Base-by-base conservation (phyloP, 2,329 filamentous ascomycete species). In the Arthrobotrys sinensis region DNA sequence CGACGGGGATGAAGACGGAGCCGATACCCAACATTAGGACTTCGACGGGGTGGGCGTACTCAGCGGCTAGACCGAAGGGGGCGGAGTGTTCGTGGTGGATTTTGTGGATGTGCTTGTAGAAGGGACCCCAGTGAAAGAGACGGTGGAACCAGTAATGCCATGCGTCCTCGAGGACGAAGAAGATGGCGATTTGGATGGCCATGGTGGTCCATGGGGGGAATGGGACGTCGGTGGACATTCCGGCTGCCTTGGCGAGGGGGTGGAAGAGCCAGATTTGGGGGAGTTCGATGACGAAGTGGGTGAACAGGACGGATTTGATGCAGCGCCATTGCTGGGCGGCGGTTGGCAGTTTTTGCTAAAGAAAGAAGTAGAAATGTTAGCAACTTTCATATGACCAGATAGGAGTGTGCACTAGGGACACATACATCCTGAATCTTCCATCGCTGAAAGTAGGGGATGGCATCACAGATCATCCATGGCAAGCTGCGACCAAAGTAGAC, bases 261-360 rank as follows among this genome's bases (percentile, higher is more conserved):
- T 99, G 96, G 89, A 99, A 99, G 82, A 98, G 89, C 95, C 95
- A 98, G 85, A 98, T 98, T 86, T 98, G 96, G 79, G 96, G 96
- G 43, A 99, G 90, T 86, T 99, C 96, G 85, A 97, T 96, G 81
- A 96, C 98, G 86, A 98, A 97, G 85, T 99, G 96, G 84, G 91
- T 94, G 83, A 98, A 87, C 80, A 99, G 91, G 80, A 99, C 96
- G 81, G 97, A 91, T 84, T 90, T 91, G 77, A 96, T 94, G 86
- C 96, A 99, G 83, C 94, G 90, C 90, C 93, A 97, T 86, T 99
- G 96, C 85, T 99, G 96, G 84, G 90, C 91, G 67, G 91, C 87
- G n/a, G 94, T 97, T 8, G 96, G 96, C 52, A 97, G 90, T 88
- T 98, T 98, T 86, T 38, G 28, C 72, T 69, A 55, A 3, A 48